phyloP scores from a whole-genome alignment of 2,329 filamentous ascomycete genomes.

The Colletotrichum camelliae region DNA sequence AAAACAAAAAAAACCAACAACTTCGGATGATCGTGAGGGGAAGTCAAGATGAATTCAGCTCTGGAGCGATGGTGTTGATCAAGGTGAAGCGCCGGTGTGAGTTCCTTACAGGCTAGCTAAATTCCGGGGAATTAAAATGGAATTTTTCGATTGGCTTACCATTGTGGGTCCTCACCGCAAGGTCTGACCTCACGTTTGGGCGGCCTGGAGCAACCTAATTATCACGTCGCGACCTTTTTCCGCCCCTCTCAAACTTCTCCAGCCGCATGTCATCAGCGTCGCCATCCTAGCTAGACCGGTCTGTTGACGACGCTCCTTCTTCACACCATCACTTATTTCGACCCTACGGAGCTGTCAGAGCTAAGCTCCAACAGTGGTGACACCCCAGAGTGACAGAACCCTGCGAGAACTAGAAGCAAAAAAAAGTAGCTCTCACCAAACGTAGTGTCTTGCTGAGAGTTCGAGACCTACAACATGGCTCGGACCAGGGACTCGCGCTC shows the following conservation, averaged over 20 bases:
- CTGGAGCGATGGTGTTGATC: not conserved
- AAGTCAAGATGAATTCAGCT: not conserved
- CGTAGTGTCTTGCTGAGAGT: slow-evolving; percentile 43
- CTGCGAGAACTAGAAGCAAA: not conserved
- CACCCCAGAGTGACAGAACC: slow-evolving; percentile 5
- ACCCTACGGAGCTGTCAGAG: not conserved
- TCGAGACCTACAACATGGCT: slow-evolving; percentile 57
- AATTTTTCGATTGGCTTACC: not conserved
- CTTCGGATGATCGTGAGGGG: not conserved
- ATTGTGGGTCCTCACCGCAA: not conserved
- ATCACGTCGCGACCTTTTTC: slow-evolving; percentile 13
- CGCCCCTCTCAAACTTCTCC: slow-evolving; percentile 11
- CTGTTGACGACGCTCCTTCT: not conserved
- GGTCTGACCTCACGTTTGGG: slow-evolving; percentile 2
- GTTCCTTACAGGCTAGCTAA: not conserved
- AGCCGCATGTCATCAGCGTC: not conserved
- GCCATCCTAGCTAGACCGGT: not conserved
- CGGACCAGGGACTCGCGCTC: slow-evolving; percentile 76
- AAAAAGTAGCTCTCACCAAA: slow-evolving; percentile 26
- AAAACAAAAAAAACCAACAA: not conserved
- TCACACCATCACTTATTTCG: not conserved
- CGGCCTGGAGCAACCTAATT: slow-evolving; percentile 1
- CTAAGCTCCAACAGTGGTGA: not conserved
- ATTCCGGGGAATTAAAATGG: not conserved
- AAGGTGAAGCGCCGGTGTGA: not conserved